Percentiles rank a stretch among this genome's conserved stretches.
phyloP scores from a whole-genome alignment of 345 rosid genomes.

The Noccaea bulbosa region DNA sequence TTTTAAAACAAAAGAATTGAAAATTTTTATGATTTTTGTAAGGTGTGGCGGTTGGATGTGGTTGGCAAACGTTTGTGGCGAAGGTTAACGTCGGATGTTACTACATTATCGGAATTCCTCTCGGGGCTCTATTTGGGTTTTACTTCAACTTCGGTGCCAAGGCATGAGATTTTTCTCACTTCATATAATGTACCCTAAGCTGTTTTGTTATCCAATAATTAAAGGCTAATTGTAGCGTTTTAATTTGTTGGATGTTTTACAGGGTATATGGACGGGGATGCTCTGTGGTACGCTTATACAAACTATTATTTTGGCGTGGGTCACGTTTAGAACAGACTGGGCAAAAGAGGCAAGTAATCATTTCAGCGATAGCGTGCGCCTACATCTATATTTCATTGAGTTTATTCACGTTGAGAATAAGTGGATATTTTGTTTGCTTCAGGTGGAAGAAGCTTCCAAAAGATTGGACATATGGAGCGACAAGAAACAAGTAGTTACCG shows the following conservation, averaged over 20 bases:
- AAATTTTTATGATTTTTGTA: neutral
- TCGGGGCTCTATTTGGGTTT: slow-evolving; percentile 67
- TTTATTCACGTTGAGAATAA: neutral
- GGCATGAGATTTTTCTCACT: slow-evolving; percentile 40
- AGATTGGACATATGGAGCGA: slow-evolving; percentile 42
- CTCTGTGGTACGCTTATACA: slow-evolving; percentile 65
- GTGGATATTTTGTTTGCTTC: slow-evolving; percentile 3
- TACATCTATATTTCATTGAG: neutral
- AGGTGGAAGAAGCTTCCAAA: slow-evolving; percentile 49
- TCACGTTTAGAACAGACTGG: slow-evolving; percentile 70
- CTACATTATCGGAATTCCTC: slow-evolving; percentile 67
- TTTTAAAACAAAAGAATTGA: no score
- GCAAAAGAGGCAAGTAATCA: slow-evolving; percentile 50
- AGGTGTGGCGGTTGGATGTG: slow-evolving; percentile 92
- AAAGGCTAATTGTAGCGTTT: neutral
- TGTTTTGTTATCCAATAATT: neutral
- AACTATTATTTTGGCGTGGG: slow-evolving; percentile 65
- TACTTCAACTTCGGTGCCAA: slow-evolving; percentile 68
- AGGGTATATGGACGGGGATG: slow-evolving; percentile 88
- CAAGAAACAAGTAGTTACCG: slow-evolving; percentile 29
- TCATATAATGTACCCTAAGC: no score
- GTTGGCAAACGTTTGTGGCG: slow-evolving; percentile 82
- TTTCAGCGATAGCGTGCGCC: neutral
- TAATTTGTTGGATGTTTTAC: slow-evolving; percentile 3
- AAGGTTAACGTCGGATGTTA: slow-evolving; percentile 78